Conservation (phyloP, 257 asterid species). For the Plantago ovata region DNA sequence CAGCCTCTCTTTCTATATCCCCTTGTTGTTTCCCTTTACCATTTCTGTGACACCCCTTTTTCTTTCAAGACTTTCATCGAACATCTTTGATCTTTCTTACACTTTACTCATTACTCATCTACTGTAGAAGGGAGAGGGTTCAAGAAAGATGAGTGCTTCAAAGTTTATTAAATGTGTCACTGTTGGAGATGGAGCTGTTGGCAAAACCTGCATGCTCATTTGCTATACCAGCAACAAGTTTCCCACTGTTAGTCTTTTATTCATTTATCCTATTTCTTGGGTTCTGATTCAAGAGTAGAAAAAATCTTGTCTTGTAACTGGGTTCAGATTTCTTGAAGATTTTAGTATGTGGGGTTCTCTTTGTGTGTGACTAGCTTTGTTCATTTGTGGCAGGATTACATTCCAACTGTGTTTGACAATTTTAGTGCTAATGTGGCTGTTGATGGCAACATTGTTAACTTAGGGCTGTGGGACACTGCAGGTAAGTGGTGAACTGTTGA, state of each 20-base stretch:
- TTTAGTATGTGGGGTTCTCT: not conserved
- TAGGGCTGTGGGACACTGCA: slow-evolving; percentile 96
- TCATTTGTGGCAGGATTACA: slow-evolving; percentile 57
- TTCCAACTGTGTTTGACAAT: slow-evolving; percentile 91
- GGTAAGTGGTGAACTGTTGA: slow-evolving; percentile 31
- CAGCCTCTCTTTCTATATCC: slow-evolving; percentile 50
- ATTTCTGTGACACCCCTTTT: slow-evolving; percentile 25
- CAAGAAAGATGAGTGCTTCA: slow-evolving; percentile 72
- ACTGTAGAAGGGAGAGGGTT: slow-evolving; percentile 15
- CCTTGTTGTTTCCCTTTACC: slow-evolving; percentile 20
- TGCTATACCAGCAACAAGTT: slow-evolving; percentile 96
- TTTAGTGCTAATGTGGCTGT: slow-evolving; percentile 90
- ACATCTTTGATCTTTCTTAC: slow-evolving; percentile 13
- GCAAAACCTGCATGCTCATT: slow-evolving; percentile 97
- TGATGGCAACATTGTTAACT: slow-evolving; percentile 90
- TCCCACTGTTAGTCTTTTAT: slow-evolving; percentile 64
- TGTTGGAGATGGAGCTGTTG: slow-evolving; percentile 98
- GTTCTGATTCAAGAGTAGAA: not conserved
- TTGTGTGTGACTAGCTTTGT: not conserved
- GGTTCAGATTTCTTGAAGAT: not conserved
- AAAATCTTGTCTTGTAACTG: no score
- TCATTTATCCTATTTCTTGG: slow-evolving; percentile 1
- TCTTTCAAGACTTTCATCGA: slow-evolving; percentile 2
- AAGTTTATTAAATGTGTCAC: slow-evolving; percentile 97
- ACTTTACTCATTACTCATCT: slow-evolving; percentile 1